Percentiles rank a stretch among this genome's conserved stretches.
Conservation (phyloP, 306 rosid genomes). For the Begonia masoniana region DNA sequence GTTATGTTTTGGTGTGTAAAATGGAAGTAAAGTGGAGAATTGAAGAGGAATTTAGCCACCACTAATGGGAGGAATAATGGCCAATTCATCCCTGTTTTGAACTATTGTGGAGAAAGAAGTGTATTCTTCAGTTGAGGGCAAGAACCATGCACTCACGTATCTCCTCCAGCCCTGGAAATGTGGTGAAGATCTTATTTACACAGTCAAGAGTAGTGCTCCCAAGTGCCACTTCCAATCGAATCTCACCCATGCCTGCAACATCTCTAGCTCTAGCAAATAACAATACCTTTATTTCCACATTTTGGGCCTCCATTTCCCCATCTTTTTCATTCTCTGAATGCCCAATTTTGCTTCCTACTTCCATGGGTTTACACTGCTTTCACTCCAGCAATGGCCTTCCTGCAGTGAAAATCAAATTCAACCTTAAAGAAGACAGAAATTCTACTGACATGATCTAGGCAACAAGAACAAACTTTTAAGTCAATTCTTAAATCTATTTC, state of each 20-base stretch:
- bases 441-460: no score
- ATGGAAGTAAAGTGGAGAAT: no score
- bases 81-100: conserved; percentile 63
- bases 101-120: conserved; percentile 39
- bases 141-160: conserved; percentile 57
- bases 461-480: no score
- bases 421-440: no score
- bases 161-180: conserved; percentile 66
- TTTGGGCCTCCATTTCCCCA: conserved; percentile 8
- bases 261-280: conserved; percentile 90
- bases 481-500: no score
- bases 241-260: conserved; percentile 51
- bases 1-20: no score
- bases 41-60: conserved; percentile 36
- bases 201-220: conserved; percentile 71
- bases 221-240: conserved; percentile 47
- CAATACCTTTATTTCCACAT: conserved; percentile 53
- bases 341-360: conserved; percentile 1
- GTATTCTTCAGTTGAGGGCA: conserved; percentile 80
- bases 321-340: conserved; percentile 6
- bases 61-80: conserved; percentile 81
- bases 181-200: conserved; percentile 40
- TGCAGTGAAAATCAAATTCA: no score
- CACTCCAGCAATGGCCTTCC: no score
- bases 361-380: neutral